These are phyloP conservation scores for Trichoderma afroharzianum DNA, from an alignment of 2,329 filamentous ascomycete genomes.

Conservation along the genomic window DNA sequence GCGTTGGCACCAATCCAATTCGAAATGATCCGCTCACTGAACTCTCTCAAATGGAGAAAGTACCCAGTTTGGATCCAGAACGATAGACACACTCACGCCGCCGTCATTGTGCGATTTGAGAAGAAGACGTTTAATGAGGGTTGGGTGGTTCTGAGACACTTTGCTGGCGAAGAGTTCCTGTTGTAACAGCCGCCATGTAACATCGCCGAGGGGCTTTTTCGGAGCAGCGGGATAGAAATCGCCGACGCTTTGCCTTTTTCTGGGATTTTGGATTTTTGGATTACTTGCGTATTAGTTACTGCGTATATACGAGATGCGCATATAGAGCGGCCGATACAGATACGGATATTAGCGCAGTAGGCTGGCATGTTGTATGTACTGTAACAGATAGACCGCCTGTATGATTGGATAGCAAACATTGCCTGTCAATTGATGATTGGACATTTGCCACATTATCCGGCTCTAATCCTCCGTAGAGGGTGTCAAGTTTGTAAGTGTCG, in stretches of 20 bases:
- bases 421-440: background rate
- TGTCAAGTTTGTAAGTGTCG: background rate
- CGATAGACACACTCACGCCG: slow-evolving; percentile 77
- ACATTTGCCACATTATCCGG: slow-evolving; percentile 1
- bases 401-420: background rate
- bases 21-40: slow-evolving; percentile 73
- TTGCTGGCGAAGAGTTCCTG: slow-evolving; percentile 70
- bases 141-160: slow-evolving; percentile 73
- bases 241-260: background rate
- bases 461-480: background rate
- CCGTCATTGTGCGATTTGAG: slow-evolving; percentile 76
- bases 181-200: slow-evolving; percentile 22
- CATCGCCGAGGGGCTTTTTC: background rate
- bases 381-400: background rate
- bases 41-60: slow-evolving; percentile 62
- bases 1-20: slow-evolving; percentile 80
- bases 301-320: background rate
- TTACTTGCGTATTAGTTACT: background rate
- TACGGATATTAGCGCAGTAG: background rate
- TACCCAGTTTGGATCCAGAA: slow-evolving; percentile 73
- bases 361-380: too few relatives aligned
- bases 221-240: background rate
- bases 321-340: background rate
- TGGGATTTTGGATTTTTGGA: background rate
- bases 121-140: slow-evolving; percentile 71